Percentiles rank a stretch among this genome's conserved stretches.
Evolutionary conservation across 805 yeast species (phyloP).

Genomic region (Suhomyces emberorum): DNA sequence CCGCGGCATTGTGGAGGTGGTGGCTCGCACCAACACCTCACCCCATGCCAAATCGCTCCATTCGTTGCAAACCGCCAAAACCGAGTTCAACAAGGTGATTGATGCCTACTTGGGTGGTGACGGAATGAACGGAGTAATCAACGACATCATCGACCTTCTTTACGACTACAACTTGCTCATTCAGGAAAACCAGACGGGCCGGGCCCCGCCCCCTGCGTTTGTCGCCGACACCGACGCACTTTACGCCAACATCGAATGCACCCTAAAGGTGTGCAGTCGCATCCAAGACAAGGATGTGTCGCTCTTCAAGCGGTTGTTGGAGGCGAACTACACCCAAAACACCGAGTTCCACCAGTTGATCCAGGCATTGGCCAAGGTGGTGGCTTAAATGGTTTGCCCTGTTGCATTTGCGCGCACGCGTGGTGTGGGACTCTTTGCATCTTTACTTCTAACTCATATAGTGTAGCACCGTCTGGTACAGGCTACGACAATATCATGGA

Average conservation of each 20-base stretch:
- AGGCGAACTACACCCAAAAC: conserved; percentile 6
- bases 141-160: conserved; percentile 10
- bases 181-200: conserved; percentile 6
- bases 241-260: conserved; percentile 5
- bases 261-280: conserved; percentile 1
- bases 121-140: conserved; percentile 9
- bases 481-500: too few relatives aligned
- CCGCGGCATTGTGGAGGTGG: conserved; percentile 1
- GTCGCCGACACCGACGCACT: not conserved
- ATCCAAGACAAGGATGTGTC: conserved; percentile 4
- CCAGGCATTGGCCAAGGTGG: not conserved
- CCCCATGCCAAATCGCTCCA: conserved; percentile 1
- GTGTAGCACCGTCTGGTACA: too few relatives aligned
- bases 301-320: conserved; percentile 4
- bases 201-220: conserved; percentile 1
- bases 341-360: conserved; percentile 6
- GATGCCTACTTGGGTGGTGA: conserved; percentile 10
- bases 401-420: too few relatives aligned
- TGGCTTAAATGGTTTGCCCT: too few relatives aligned
- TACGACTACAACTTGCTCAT: conserved; percentile 10
- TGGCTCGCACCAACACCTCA: not conserved
- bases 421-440: too few relatives aligned
- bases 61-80: conserved; percentile 7
- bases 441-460: not conserved
- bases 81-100: conserved; percentile 5